These are phyloP conservation scores for Pseudocercospora musae DNA, from an alignment of 2,329 filamentous ascomycete species.

Conservation along the genomic window DNA sequence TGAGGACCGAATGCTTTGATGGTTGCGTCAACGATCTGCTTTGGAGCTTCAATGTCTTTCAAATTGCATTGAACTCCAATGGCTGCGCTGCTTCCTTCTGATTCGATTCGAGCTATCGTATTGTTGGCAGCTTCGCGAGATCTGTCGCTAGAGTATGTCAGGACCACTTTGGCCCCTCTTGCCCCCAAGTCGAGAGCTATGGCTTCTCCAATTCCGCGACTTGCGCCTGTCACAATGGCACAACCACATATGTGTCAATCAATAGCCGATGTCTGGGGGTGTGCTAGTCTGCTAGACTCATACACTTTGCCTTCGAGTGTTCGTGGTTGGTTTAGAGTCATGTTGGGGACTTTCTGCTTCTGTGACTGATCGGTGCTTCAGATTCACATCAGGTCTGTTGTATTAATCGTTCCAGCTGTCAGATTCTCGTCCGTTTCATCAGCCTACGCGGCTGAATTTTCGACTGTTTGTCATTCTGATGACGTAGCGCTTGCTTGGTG, in stretches of 20 bases:
- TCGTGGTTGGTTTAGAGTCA: conserved; percentile 16
- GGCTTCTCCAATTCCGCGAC: conserved; percentile 50
- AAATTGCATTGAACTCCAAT: conserved; percentile 43
- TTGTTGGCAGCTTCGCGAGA: conserved; percentile 37
- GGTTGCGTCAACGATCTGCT: conserved; percentile 39
- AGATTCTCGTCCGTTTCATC: not conserved
- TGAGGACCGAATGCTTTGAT: conserved; percentile 38
- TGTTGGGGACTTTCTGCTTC: not conserved
- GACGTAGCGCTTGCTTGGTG: not conserved
- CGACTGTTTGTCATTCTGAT: not conserved
- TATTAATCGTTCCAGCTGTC: too few relatives aligned
- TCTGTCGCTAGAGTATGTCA: conserved; percentile 43
- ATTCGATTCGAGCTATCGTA: conserved; percentile 37
- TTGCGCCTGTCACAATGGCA: conserved; percentile 51
- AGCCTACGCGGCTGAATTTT: not conserved
- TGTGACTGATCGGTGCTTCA: not conserved
- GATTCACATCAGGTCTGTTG: too few relatives aligned
- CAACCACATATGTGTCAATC: conserved; percentile 34
- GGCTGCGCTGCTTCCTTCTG: conserved; percentile 37
- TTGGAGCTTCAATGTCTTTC: conserved; percentile 33
- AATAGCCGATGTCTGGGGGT: not conserved
- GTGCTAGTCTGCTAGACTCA: not conserved
- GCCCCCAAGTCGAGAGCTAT: conserved; percentile 49
- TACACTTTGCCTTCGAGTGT: conserved; percentile 28
- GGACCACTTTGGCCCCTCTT: conserved; percentile 47